Evolutionary conservation across 2,329 filamentous ascomycete species (phyloP).

Genomic region (Hypomyces perniciosus): DNA sequence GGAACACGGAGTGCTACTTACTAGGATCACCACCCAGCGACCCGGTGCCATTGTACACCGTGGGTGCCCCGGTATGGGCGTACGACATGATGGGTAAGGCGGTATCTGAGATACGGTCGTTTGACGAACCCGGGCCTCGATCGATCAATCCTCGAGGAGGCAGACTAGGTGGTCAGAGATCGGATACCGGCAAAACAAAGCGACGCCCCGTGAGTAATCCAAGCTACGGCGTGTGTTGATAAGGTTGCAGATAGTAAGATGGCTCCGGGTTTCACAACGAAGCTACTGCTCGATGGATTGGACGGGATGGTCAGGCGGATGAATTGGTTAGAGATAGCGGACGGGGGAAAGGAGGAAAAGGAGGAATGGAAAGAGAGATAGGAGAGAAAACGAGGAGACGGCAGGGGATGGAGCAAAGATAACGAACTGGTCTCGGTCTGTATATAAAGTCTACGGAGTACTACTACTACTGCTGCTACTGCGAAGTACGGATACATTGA

Average conservation of each 20-base stretch:
- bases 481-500: slow-evolving; percentile 7
- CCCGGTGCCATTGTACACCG: slow-evolving; percentile 59
- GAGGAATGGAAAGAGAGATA: slow-evolving; percentile 7
- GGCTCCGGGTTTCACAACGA: not conserved
- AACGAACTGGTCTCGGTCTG: slow-evolving; percentile 4
- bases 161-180: not conserved
- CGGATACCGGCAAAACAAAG: slow-evolving; percentile 10
- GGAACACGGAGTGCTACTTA: slow-evolving; percentile 38
- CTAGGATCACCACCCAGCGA: slow-evolving; percentile 70
- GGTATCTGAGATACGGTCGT: slow-evolving; percentile 3
- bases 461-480: slow-evolving; percentile 5
- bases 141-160: no score
- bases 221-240: slow-evolving; percentile 5
- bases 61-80: slow-evolving; percentile 51
- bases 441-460: slow-evolving; percentile 6
- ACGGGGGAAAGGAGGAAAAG: not conserved
- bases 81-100: slow-evolving; percentile 47
- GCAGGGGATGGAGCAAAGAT: slow-evolving; percentile 8
- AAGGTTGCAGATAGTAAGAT: slow-evolving; percentile 12
- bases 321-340: slow-evolving; percentile 8
- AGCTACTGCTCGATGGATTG: not conserved
- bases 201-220: slow-evolving; percentile 9
- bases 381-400: slow-evolving; percentile 1
- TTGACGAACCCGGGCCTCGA: not conserved
- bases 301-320: not conserved